Evolutionary conservation across 1,284 basidiomycete genomes (phyloP), one percentile per base, ranked within the genome.

Genomic region (Jaminaea rosea): DNA sequence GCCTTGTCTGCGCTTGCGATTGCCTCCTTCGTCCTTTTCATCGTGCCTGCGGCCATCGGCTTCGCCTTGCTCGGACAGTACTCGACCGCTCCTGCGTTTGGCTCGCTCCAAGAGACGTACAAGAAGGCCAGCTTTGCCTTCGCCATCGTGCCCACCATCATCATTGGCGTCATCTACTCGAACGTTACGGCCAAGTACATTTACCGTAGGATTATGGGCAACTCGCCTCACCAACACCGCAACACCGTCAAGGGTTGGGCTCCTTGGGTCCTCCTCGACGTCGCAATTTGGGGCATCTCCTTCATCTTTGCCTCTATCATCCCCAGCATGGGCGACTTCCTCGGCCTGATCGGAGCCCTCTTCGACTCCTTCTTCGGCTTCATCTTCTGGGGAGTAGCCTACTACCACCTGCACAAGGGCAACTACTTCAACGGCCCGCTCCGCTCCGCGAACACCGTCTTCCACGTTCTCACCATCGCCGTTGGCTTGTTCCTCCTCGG

Each of bases 171-270:
- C 31, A 63, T 67, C 42, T 67, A 67, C 45, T 50, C 59, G 8
- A 53, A 47, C 34, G 52, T 50, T 10, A 29, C 44, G 2, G 32
- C 47, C 19, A 63, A 66, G 44, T 63, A 51, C 55, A 41, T 67
- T 28, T 67, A 56, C 53, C 39, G 45, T 13, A 49, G 60, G 10
- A 51, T 67, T 28, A 50, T 67, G 49, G 26, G 46, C 45, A 50
- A 54, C 19, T 56, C 62, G 19, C 23, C 50, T 3, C 64, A 66
- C 37, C 46, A 49, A 23, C 60, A 65, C 55, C 49, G 50, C 21
- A 80, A 84, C 76, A 81, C 81, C 5, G 42, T 79, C n/a, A 54
- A 79, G 15, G 82, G 80, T 0, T 84, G 83, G 83, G 58, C 69
- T 0, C 64, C 74, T 0, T 84, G 83, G 83, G 67, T 77, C 6